Base-by-base conservation (phyloP, 2,329 filamentous ascomycete genomes). In the Ceratocystis variospora region DNA sequence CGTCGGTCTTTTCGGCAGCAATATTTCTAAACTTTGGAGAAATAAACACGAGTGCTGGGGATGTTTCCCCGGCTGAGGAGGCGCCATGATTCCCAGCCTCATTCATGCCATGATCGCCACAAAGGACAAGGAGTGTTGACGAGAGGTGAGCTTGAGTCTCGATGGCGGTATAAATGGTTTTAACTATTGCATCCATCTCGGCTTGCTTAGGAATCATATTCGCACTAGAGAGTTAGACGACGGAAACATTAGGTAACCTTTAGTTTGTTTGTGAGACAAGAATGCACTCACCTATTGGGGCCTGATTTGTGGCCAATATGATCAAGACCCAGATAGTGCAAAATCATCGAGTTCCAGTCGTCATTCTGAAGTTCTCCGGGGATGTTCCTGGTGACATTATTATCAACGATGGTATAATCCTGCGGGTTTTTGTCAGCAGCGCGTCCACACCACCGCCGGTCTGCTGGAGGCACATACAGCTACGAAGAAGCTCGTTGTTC, bases 101-200 rank as follows among this genome's bases (percentile, higher is more conserved):
- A 71, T 97, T 99, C 94, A 99, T 99, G n/a, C 94, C 94, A 73
- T 99, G 94, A 72, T 99, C 95, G 66, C 94, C 94, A 66, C 87
- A 90, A 5, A 99, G 77, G 2, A 99, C 86, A 59, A 99, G 81
- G 1, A 99, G 77, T 0, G 93, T 91, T 3, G 88, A 88, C 41
- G 83, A 73, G 0, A 96, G 83, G 74, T 96, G 87, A 0, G 81
- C 73, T 66, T 88, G 77, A 3, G 80, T 80, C 72, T 88, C 81
- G 70, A 99, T 88, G 5, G 89, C 87, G 12, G 80, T 78, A 72
- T 90, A 96, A 31, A 99, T 87, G 67, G 83, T 77, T 68, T 80
- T 79, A 48, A 96, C 86, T 69, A 97, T 87, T 0, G 76, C 80
- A 72, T 97, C 93, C 93, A 99, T 99, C 75, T 99, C 95, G 22